Base-by-base conservation (phyloP, 768 basidiomycete genomes). In the Kwoniella sp. region DNA sequence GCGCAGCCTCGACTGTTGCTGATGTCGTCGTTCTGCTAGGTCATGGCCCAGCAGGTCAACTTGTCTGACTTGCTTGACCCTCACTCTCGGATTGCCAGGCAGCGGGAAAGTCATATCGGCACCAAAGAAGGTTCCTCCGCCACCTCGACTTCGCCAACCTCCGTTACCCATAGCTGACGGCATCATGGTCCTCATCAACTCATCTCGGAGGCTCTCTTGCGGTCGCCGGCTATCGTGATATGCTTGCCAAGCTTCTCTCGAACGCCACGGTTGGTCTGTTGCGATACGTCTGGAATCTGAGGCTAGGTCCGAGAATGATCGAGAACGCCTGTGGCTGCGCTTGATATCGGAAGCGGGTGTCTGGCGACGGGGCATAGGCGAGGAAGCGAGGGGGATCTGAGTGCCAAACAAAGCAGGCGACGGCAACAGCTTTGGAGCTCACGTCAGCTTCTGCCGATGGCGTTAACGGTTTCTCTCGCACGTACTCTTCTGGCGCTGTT, bases 271-370 rank as follows among this genome's bases (percentile, higher is more conserved):
- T 31, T 54, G 45, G 10, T 7, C 28, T 5, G 40, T 46, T 2
- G 44, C 33, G 17, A 20, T 8, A 8, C 23, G 19, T 3, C n/a
- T 29, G 17, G 51, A 53, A 1, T 42, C 44, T 2, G 52, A 40
- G 45, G 43, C 47, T 1, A 47, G 31, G 9, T 54, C 52, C 9
- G 52, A 54, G 45, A 54, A 54, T 3, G 52, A 54, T 23, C 52
- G 27, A 0, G 52, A 54, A 25, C 52, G 36, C 14, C 52, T 26
- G 19, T 54, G 52, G n/a, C n/a, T n/a, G n/a, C n/a, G n/a, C n/a
- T n/a, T n/a, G n/a, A n/a, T n/a, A n/a, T n/a, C n/a, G n/a, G n/a
- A n/a, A n/a, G n/a, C n/a, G n/a, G n/a, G n/a, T n/a, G n/a, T n/a
- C n/a, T n/a, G n/a, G n/a, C n/a, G n/a, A n/a, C n/a, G n/a, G n/a